Base-by-base conservation (phyloP, 1,284 basidiomycete genomes). In the Wallemia mellicola region DNA sequence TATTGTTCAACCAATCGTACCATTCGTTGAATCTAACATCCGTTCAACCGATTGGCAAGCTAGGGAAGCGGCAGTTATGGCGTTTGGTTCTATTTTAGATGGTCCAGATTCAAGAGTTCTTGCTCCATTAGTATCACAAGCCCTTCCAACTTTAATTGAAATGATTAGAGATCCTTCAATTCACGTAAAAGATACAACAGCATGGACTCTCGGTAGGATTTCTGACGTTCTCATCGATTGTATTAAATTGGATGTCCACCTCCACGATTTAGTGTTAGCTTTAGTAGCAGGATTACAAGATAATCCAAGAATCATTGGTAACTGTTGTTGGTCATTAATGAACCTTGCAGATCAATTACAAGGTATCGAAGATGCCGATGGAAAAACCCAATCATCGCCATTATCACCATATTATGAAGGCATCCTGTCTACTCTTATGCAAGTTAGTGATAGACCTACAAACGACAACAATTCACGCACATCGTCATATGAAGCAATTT, bases 1-100 rank as follows among this genome's bases (percentile, higher is more conserved):
- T 24, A 86, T 99, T 64, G 92, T 98, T 9, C 79, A 83, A 3
- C 80, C 82, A 3, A 86, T 95, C 60, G 89, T 99, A 62, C 92
- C 94, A 1, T 99, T 96, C 75, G 94, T 99, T 66, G 94, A 98
- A 72, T 80, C 79, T 27, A 83, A 96, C 73, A 95, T 99, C 76
- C 86, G 86, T 67, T 74, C 79, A 28, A 64, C 70, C 24, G 87
- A 96, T 68, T 99, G 94, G 92, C 86, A 87, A 67, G 75, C 81
- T 60, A 86, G 94, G 60, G 92, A 99, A 70, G 92, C 92, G 0
- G 91, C 92, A 24, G 82, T 96, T 63, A 96, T 96, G 88, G 82
- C 89, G 54, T 99, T 98, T 67, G 92, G 92, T 60, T 92, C 86
- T 1, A 96, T 99, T 67, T 78, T 98, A 59, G 91, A 96, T 63